Conservation (phyloP, 768 basidiomycete genomes). For the Favolaschia claudopus region DNA sequence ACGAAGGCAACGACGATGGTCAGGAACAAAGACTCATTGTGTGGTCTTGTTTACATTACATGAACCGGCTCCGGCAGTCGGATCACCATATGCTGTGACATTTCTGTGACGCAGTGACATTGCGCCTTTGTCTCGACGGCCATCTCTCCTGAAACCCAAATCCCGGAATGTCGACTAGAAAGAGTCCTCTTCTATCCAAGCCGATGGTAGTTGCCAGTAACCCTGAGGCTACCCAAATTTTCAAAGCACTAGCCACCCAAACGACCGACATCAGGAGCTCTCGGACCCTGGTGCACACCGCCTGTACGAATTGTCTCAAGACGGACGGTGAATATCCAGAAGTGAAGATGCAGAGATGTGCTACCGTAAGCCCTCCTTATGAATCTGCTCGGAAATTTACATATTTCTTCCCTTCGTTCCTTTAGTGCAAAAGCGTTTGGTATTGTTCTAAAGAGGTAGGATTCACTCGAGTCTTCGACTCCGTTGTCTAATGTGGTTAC, state of each 20-base stretch:
- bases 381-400: not conserved
- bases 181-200: no score
- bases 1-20: not conserved
- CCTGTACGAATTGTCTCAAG: slow-evolving; percentile 3
- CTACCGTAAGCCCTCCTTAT: not conserved
- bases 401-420: not conserved
- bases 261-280: not conserved
- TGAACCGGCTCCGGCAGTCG: no score
- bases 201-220: no score
- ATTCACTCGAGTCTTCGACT: not conserved
- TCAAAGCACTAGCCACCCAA: not conserved
- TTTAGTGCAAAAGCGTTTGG: slow-evolving; percentile 4
- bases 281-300: not conserved
- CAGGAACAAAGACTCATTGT: not conserved
- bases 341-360: not conserved
- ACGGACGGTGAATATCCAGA: not conserved
- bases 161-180: no score
- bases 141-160: no score
- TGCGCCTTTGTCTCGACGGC: no score
- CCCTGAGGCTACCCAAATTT: no score
- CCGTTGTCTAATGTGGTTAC: not conserved
- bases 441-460: slow-evolving; percentile 18
- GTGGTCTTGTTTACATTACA: not conserved
- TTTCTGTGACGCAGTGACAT: no score
- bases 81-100: no score